Base-by-base conservation (phyloP, 805 yeast genomes). In the Grigorovia transvaalensis region DNA sequence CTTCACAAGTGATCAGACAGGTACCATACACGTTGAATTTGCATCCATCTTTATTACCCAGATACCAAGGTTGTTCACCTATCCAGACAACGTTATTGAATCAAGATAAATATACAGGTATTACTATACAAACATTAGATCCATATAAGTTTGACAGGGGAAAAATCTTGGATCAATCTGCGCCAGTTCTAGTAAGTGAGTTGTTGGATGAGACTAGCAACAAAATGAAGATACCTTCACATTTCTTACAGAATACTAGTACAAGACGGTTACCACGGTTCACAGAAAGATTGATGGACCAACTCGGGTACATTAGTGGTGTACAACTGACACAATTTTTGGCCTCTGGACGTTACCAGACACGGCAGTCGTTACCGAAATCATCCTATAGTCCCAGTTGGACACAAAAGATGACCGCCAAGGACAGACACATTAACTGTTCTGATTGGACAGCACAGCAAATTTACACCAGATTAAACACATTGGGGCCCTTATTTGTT, bases 1-100 rank as follows among this genome's bases (percentile, higher is more conserved):
- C 98, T 0, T 69, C 68, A 0, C 53, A 64, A 1, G 79, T 88
- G 56, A 66, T 93, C 1, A 48, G 61, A 0, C 48, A 64, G 0
- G 68, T 82, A 19, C 64, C 66, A 12, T 79, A 66, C 60, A 95
- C 97, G 0, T 63, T 93, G 29, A 93, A 93, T 62, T 88, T 93
- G 0, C 99, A 93, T 64, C 99, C 99, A 0, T 88, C 96, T 0
- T 64, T 89, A 7, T 73, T 93, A 9, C 99, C 99, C 0, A 71
- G 69, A 46, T 80, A 86, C 58, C 78, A 88, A 2, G 99, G 99
- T 0, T 82, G 97, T 0, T 84, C 96, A 1, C 99, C 99, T 0
- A 69, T 93, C 4, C 98, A 91, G 55, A 75, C 80, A 54, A 82
- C 96, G 0, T 66, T 93, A 12, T 64, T 90, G 59, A 79, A 85